Evolutionary conservation across 1,139 yeast genomes (phyloP), one percentile per base, ranked within the genome.

Genomic region (Sugiyamaella castrensis): DNA sequence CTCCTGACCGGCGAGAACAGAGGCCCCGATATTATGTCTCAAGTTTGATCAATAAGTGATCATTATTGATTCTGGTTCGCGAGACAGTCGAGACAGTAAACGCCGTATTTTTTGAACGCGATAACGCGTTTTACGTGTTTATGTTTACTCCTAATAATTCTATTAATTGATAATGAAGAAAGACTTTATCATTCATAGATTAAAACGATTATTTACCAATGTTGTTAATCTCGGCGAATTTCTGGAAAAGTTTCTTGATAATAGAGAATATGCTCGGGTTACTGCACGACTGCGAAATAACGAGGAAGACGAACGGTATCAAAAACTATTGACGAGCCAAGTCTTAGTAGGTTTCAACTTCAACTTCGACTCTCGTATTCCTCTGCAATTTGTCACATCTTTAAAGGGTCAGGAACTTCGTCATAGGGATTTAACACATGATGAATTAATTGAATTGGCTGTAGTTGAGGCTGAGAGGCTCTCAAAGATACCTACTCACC

Each of bases 241-340:
- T 13, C n/a, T 42, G 13, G 39, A 28, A n/a, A 34, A 29, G 3
- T 13, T 35, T 28, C 34, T 42, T 9, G 40, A 42, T 36, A 13
- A 8, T 10, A 15, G 19, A 8, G 24, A 19, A 8, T 11, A 26
- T 35, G 28, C 16, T 11, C 24, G 30, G 12, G 13, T 42, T 29
- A 11, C 35, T 30, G 30, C 29, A n/a, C 40, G 36, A 10, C 19
- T 35, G 13, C n/a, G 33, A 10, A 15, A 31, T 13, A 15, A 16
- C 8, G 31, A 34, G 39, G 27, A 42, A 34, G 28, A 24, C 16
- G 15, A 29, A 10, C 29, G 16, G 15, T 41, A 28, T 34, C 38
- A 31, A 12, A 33, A 26, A 9, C 33, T 41, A 27, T 33, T 41
- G n/a, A 12, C n/a, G n/a, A 12, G 16, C 28, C n/a, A 35, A 6